Evolutionary conservation across 2,329 filamentous ascomycete species (phyloP).

Genomic region (Microcyclospora tardicrescens): DNA sequence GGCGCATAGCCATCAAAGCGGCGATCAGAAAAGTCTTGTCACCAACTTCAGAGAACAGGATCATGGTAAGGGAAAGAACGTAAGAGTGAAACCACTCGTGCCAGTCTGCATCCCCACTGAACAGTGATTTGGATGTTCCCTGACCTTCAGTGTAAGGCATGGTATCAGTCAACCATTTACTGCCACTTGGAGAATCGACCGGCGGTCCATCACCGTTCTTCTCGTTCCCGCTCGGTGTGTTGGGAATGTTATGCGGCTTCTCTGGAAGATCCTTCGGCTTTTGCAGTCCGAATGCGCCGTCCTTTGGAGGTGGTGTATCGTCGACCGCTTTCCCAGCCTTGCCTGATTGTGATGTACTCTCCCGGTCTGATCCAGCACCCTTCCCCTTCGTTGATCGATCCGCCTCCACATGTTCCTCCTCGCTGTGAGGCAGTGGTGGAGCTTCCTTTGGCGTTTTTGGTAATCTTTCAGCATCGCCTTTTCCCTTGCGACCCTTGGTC

Average conservation of each 20-base stretch:
- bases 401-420: slow-evolving; percentile 52
- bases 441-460: slow-evolving; percentile 77
- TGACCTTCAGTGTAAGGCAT: slow-evolving; percentile 27
- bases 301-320: slow-evolving; percentile 26
- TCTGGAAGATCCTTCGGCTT: slow-evolving; percentile 54
- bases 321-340: slow-evolving; percentile 28
- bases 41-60: slow-evolving; percentile 88
- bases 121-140: slow-evolving; percentile 13
- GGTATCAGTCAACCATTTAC: slow-evolving; percentile 23
- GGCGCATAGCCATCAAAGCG: slow-evolving; percentile 98
- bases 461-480: slow-evolving; percentile 54
- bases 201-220: slow-evolving; percentile 13
- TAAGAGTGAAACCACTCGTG: slow-evolving; percentile 59
- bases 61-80: slow-evolving; percentile 89
- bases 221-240: slow-evolving; percentile 30
- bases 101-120: slow-evolving; percentile 14
- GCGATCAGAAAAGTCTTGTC: slow-evolving; percentile 98
- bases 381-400: slow-evolving; percentile 7
- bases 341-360: slow-evolving; percentile 19
- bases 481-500: slow-evolving; percentile 57
- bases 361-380: slow-evolving; percentile 9
- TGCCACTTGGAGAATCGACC: slow-evolving; percentile 5
- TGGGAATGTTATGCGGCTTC: slow-evolving; percentile 61
- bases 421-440: slow-evolving; percentile 67
- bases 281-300: slow-evolving; percentile 24